Evolutionary conservation across 257 asterid genomes (phyloP), one percentile per base, ranked within the genome.

Genomic region (Salvia splendens): DNA sequence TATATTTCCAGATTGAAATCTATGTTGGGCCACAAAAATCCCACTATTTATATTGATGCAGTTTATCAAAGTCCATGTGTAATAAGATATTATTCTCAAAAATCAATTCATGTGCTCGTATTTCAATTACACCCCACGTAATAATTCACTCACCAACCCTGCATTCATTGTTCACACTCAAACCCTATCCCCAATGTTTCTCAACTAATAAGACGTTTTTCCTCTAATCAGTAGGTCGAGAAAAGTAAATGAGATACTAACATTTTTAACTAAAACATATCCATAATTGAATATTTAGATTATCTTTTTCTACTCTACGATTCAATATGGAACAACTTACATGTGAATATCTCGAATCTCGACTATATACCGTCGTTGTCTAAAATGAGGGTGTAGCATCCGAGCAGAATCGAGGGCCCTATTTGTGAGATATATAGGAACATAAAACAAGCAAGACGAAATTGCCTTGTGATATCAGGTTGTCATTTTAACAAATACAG

Each of bases 111-210:
- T 72, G 76, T 68, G 82, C 30, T 54, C 54, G 30, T 53, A 49
- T 36, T 68, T 64, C 30, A 49, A n/a, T 58, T 50, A 48, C 73
- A 69, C 76, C 76, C 73, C 71, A 69, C 66, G 12, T 43, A 15
- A 49, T n/a, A 40, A 53, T 52, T 54, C 55, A 61, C 67, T 20
- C 67, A 75, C 75, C 72, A 75, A 68, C 71, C 71, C 75, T 36
- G 48, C 61, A 56, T 64, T 56, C 28, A 58, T 54, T 57, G 24
- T 45, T 64, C 48, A 57, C 48, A 41, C 55, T 12, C 24, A 16
- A 20, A 30, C 65, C 73, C 55, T 52, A 47, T 33, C 36, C 3
- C 36, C 1, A 20, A 3, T 33, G 36, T 33, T 33, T 0, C 24
- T 20, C 24, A 20, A 1, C 1, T 20, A 1, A 1, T 20, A 20